Conservation (phyloP, 495 filamentous ascomycete genomes). For the Xylaria castorea region DNA sequence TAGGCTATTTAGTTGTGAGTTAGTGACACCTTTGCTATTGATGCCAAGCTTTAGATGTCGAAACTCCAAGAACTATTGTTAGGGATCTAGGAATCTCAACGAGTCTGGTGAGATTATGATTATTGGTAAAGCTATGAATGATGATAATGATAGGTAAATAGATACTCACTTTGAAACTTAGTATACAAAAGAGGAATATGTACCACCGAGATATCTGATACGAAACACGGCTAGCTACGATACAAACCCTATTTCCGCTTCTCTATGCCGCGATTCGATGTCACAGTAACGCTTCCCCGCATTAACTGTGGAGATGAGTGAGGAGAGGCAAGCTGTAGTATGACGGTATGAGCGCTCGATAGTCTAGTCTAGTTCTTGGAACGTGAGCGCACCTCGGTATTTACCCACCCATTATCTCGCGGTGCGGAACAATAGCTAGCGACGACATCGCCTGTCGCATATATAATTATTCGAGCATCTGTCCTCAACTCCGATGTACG, state of each 20-base stretch:
- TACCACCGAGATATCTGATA: not conserved
- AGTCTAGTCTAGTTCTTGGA: not conserved
- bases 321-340: slow-evolving; percentile 5
- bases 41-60: not conserved
- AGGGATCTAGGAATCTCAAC: not conserved
- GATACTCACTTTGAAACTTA: not conserved
- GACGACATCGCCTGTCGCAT: not conserved
- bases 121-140: not conserved
- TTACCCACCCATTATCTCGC: slow-evolving; percentile 3
- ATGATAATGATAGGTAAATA: not conserved
- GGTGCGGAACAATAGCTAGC: slow-evolving; percentile 15
- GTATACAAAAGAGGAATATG: not conserved
- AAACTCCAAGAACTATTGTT: not conserved
- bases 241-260: not conserved
- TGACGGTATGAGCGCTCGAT: not conserved
- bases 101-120: too few species aligned
- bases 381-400: slow-evolving; percentile 3
- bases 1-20: not conserved
- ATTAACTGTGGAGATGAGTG: slow-evolving; percentile 8
- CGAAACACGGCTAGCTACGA: not conserved
- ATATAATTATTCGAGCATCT: not conserved
- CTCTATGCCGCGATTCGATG: not conserved
- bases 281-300: slow-evolving; percentile 15
- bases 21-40: not conserved
- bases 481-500: not conserved